phyloP scores from a whole-genome alignment of 192 early-diverging fungal species.

The Coemansia sp. region DNA sequence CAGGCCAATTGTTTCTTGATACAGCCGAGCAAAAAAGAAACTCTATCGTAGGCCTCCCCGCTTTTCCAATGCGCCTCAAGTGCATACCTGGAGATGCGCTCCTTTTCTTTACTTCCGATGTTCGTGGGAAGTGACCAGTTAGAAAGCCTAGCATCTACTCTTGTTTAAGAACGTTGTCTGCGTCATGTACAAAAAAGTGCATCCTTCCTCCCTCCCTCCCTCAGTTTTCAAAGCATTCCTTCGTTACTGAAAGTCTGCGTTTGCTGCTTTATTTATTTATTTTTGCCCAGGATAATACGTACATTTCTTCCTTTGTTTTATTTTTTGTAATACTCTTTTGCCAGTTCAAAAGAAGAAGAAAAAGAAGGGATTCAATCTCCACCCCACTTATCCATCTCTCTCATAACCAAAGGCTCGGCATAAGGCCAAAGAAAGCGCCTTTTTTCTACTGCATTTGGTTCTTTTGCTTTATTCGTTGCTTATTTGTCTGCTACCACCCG shows the following conservation, averaged over 20 bases:
- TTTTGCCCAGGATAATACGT: neutral
- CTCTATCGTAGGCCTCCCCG: neutral
- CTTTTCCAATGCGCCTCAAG: neutral
- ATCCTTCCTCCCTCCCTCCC: neutral
- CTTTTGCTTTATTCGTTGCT: neutral
- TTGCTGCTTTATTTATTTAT: neutral
- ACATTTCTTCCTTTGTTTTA: neutral
- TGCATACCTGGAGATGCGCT: neutral
- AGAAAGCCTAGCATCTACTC: neutral
- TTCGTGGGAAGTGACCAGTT: neutral
- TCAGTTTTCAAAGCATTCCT: neutral
- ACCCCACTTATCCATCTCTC: neutral
- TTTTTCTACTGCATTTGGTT: constrained; percentile 8
- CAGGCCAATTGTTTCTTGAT: neutral
- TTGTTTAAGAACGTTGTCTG: neutral
- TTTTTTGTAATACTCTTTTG: neutral
- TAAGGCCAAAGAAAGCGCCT: neutral
- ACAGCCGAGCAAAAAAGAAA: neutral
- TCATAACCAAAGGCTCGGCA: neutral
- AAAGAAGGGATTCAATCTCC: neutral
- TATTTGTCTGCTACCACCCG: neutral
- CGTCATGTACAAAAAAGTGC: neutral
- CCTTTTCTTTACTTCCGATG: neutral
- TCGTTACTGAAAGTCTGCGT: neutral
- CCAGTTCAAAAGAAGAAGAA: neutral